These are phyloP conservation scores for Colletotrichum endophyticum DNA, from an alignment of 2,329 filamentous ascomycete species.

Conservation along the genomic window DNA sequence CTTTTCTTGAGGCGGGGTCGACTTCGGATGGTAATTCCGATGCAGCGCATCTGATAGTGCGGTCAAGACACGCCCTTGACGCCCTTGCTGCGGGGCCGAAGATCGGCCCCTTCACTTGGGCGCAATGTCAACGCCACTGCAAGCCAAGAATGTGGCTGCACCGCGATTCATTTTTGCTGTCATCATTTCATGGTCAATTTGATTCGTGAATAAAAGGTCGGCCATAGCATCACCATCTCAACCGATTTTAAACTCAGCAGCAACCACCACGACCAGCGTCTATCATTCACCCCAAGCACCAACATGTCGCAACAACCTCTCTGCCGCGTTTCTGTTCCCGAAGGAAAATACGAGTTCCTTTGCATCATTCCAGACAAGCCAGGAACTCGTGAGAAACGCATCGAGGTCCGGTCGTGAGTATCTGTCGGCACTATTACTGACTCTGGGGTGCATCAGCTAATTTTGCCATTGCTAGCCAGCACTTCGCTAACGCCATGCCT, in stretches of 20 bases:
- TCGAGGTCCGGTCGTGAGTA: not conserved
- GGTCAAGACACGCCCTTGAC: not conserved
- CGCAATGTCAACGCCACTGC: not conserved
- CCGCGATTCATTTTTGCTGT: not conserved
- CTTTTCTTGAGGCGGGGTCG: not conserved
- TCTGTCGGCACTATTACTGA: not conserved
- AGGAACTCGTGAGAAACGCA: not conserved
- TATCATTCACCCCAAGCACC: no score
- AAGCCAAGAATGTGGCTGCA: not conserved
- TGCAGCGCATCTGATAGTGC: not conserved
- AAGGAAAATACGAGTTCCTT: not conserved
- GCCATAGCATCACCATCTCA: not conserved
- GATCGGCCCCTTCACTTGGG: not conserved
- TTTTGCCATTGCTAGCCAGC: not conserved
- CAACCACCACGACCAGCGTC: not conserved
- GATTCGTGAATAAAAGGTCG: not conserved
- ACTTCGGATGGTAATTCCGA: not conserved
- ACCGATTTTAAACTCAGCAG: not conserved
- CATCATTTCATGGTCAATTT: not conserved
- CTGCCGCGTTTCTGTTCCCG: not conserved
- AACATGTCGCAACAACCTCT: not conserved
- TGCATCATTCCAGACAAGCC: not conserved
- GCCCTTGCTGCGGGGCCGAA: not conserved
- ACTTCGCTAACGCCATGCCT: not conserved
- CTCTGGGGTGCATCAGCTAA: not conserved